These are phyloP conservation scores for Lodderomyces beijingensis DNA, from an alignment of 1,139 yeast species.

Conservation along the genomic window DNA sequence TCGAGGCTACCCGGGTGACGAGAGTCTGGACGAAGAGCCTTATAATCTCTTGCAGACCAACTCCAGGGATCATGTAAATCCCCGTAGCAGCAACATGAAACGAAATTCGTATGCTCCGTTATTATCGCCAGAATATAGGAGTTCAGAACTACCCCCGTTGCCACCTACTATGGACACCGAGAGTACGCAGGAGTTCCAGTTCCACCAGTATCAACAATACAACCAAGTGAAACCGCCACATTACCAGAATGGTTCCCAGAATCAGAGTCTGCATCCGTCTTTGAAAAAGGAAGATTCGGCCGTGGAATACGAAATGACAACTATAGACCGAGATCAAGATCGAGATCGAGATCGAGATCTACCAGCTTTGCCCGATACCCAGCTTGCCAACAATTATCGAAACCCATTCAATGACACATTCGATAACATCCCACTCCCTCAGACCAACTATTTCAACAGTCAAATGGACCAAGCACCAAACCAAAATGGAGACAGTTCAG, in stretches of 20 bases:
- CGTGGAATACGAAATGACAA: neutral
- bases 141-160: too few species aligned
- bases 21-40: too few species aligned
- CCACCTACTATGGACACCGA: too few species aligned
- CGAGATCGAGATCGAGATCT: constrained; percentile 7
- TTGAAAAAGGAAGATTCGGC: neutral
- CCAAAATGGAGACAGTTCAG: constrained; percentile 3
- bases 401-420: constrained; percentile 10
- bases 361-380: constrained; percentile 5
- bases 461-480: constrained; percentile 3
- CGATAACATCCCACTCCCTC: constrained; percentile 9
- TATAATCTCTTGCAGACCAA: too few species aligned
- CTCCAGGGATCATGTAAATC: too few species aligned
- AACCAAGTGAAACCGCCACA: neutral
- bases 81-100: too few species aligned
- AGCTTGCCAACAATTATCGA: constrained; percentile 1
- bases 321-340: neutral
- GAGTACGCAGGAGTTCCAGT: too few species aligned
- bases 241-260: neutral
- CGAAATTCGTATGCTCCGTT: too few species aligned
- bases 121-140: too few species aligned
- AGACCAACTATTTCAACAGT: constrained; percentile 11
- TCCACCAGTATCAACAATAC: neutral
- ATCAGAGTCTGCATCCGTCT: neutral
- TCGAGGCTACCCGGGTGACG: too few species aligned